These are phyloP conservation scores for Astrephomene gubernaculifera DNA, from an alignment of 139 green algal species.

Conservation along the genomic window DNA sequence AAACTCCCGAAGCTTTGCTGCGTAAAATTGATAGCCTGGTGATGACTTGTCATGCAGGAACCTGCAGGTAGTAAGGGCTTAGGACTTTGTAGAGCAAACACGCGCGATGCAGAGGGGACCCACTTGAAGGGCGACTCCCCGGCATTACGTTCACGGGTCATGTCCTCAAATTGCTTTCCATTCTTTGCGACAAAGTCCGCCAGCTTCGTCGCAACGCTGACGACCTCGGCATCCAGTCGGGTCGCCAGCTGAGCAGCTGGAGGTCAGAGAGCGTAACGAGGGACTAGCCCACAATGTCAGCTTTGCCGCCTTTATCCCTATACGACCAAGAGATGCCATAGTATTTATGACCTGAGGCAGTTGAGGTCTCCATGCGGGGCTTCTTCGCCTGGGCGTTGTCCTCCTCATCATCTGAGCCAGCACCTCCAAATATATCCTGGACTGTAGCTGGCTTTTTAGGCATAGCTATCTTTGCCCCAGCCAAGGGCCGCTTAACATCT, in stretches of 20 bases:
- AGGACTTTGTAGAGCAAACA: neutral
- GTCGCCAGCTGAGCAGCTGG: neutral
- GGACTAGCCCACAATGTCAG: constrained; percentile 24
- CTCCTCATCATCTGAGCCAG: constrained; percentile 24
- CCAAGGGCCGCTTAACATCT: neutral
- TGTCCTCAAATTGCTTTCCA: constrained; percentile 73
- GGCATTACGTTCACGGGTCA: constrained; percentile 75
- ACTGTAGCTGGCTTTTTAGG: constrained; percentile 29
- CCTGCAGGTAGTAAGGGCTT: no score
- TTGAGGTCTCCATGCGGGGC: neutral
- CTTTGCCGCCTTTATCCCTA: no score
- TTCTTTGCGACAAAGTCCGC: constrained; percentile 84
- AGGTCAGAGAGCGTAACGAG: neutral
- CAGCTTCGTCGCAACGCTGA: constrained; percentile 69
- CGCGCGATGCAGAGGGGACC: neutral
- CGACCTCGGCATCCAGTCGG: constrained; percentile 46
- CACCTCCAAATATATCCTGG: neutral
- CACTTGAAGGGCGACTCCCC: constrained; percentile 74
- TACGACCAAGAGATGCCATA: neutral
- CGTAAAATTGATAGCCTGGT: constrained; percentile 66
- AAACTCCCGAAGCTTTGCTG: constrained; percentile 50
- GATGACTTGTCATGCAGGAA: constrained; percentile 70
- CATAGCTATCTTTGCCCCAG: constrained; percentile 14
- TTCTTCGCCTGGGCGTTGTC: neutral
- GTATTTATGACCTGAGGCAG: constrained; percentile 20